Evolutionary conservation across 129 eudicot species (phyloP), one percentile per base, ranked within the genome.

Genomic region (Ambrosia trifida): DNA sequence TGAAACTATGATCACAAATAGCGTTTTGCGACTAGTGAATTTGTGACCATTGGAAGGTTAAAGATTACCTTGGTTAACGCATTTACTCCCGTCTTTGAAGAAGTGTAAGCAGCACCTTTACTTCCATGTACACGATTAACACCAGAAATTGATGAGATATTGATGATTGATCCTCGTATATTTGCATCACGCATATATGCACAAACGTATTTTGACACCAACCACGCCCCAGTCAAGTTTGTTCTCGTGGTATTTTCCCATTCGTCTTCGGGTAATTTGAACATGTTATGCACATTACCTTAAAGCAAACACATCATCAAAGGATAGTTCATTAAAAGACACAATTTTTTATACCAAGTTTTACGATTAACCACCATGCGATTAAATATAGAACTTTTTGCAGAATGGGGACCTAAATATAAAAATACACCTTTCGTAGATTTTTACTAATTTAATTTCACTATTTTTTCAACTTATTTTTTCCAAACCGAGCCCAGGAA

Each of bases 131-230:
- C 97, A 20, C 97, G 86, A 69, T 88, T 47, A 60, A 91, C 85
- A 52, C 96, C 97, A 12, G 87, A 51, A 76, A 84, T 86, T 40
- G 97, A 91, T n/a, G 91, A 76, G 45, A 91, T 81, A 41, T 88
- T 88, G 47, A 91, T 77, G 20, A 91, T 66, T 31, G 96, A 91
- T 70, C 96, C 97, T 31, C 87, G 83, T 13, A 30, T 75, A 3
- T 79, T 70, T 7, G 93, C 82, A 52, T 88, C 87, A 30, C 91
- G 88, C 97, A 91, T 91, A 18, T 36, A 83, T 72, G 32, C 69
- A 65, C 93, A 70, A 19, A 91, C 84, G 20, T 78, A 79, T 83
- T 86, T 88, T 30, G 74, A 57, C 68, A 76, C 80, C 68, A 76
- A 44, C 80, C 80, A 76, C 12, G 74, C 57, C 46, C 97, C 91